Base-by-base conservation (phyloP, 2,329 filamentous ascomycete species). In the Ceratocystis cacaofunesta region DNA sequence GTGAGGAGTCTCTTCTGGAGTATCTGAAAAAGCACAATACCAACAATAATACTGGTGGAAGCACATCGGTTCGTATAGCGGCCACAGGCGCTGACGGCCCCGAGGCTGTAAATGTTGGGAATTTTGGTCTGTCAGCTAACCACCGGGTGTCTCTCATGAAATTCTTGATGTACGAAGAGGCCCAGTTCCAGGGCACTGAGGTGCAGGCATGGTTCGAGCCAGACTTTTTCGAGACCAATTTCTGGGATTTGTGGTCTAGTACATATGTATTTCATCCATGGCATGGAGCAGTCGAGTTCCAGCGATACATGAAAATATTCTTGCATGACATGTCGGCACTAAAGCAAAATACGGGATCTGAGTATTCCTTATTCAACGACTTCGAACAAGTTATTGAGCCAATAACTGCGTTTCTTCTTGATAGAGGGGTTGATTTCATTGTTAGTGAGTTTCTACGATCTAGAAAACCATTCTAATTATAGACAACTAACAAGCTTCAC, bases 161-260 rank as follows among this genome's bases (percentile, higher is more conserved):
- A 4, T 68, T 73, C 5, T 71, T 76, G 10, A 71, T 76, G 63
- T 66, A 70, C 68, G 68, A 69, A 32, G 68, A 69, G 65, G 62
- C 71, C 10, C 71, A 71, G 58, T 69, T 69, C 19, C 73, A 72
- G 65, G 70, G 69, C 28, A 73, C 74, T 55, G 70, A 72, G 61
- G 69, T 72, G 46, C 65, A 67, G 22, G 66, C 67, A 7, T 66
- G 62, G 36, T 69, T 69, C 52, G 64, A 67, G 28, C 61, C 62
- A 15, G 70, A 70, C 22, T 75, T 75, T 65, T 75, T 75, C 67
- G 58, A 71, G 62, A 74, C 71, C 32, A 74, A 74, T 62, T 75
- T 75, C 63, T 75, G 74, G 74, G 71, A 72, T 62, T 72, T 73
- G 69, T 74, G 73, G 71, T 72, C 70, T 36, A 75, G 72, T 46